Conservation (phyloP, 2,329 filamentous ascomycete species). For the Sclerotinia spermophila region DNA sequence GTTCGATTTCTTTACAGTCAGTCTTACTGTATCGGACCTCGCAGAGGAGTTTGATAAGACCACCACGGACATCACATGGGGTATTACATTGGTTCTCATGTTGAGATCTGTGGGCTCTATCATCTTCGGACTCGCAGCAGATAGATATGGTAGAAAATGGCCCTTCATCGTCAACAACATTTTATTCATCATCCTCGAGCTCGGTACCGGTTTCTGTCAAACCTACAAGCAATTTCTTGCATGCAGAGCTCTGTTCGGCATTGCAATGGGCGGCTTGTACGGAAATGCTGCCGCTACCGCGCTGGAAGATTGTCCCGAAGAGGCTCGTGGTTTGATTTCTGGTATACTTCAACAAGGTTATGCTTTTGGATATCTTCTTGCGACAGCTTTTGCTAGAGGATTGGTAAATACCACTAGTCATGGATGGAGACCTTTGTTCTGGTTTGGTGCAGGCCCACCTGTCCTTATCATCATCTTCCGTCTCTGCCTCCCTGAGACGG, state of each 20-base stretch:
- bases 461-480: conserved; percentile 78
- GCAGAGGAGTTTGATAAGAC: conserved; percentile 54
- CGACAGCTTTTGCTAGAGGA: conserved; percentile 62
- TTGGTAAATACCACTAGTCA: conserved; percentile 74
- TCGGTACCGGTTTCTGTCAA: conserved; percentile 68
- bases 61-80: conserved; percentile 66
- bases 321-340: conserved; percentile 70
- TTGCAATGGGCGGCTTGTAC: conserved; percentile 79
- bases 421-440: conserved; percentile 81
- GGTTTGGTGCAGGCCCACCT: conserved; percentile 81
- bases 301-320: conserved; percentile 54
- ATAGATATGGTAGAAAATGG: conserved; percentile 78
- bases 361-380: conserved; percentile 74
- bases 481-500: conserved; percentile 73
- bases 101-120: conserved; percentile 72
- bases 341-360: conserved; percentile 82
- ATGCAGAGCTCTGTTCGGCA: conserved; percentile 69
- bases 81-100: conserved; percentile 72
- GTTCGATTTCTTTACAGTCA: conserved; percentile 79
- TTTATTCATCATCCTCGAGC: conserved; percentile 67
- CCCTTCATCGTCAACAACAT: conserved; percentile 74
- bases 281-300: conserved; percentile 77
- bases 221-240: conserved; percentile 68
- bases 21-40: conserved; percentile 72
- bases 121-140: conserved; percentile 71